A percentile compares a stretch with the other conserved stretches of the same genome.
Evolutionary conservation across 2,329 filamentous ascomycete species (phyloP).

Genomic region (Exophiala lecanii-corni): DNA sequence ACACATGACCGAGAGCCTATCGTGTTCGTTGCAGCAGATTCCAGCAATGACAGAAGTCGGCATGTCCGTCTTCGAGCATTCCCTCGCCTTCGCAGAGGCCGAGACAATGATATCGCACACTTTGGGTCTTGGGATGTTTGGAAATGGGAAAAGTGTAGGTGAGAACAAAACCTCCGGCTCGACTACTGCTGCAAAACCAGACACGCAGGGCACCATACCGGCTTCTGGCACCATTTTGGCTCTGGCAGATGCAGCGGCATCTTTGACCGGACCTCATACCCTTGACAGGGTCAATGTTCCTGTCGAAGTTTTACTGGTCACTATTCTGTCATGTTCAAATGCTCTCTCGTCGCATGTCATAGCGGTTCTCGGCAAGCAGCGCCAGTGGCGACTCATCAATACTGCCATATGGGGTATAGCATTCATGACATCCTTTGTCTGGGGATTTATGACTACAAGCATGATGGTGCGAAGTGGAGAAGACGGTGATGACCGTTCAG

Average conservation of each 20-base stretch:
- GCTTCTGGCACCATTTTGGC: conserved; percentile 35
- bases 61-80: conserved; percentile 96
- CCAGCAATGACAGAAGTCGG: conserved; percentile 78
- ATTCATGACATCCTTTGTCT: conserved; percentile 81
- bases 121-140: conserved; percentile 65
- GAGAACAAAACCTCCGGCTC: conserved; percentile 6
- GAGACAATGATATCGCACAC: conserved; percentile 81
- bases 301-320: conserved; percentile 80
- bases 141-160: conserved; percentile 38
- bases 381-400: conserved; percentile 73
- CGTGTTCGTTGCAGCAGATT: conserved; percentile 80
- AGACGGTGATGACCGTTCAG: conserved; percentile 26
- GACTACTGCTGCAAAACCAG: conserved; percentile 38
- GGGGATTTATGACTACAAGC: conserved; percentile 60
- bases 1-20: conserved; percentile 83
- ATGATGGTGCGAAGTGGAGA: conserved; percentile 28
- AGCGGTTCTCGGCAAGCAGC: conserved; percentile 74
- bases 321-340: conserved; percentile 82
- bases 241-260: conserved; percentile 27
- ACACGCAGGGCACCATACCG: conserved; percentile 37
- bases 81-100: conserved; percentile 89
- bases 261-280: conserved; percentile 49
- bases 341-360: conserved; percentile 80
- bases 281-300: conserved; percentile 79
- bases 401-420: conserved; percentile 86